A percentile compares a stretch with the other conserved stretches of the same genome.
phyloP scores from a whole-genome alignment of 768 basidiomycete species.

The Mycena filopes region DNA sequence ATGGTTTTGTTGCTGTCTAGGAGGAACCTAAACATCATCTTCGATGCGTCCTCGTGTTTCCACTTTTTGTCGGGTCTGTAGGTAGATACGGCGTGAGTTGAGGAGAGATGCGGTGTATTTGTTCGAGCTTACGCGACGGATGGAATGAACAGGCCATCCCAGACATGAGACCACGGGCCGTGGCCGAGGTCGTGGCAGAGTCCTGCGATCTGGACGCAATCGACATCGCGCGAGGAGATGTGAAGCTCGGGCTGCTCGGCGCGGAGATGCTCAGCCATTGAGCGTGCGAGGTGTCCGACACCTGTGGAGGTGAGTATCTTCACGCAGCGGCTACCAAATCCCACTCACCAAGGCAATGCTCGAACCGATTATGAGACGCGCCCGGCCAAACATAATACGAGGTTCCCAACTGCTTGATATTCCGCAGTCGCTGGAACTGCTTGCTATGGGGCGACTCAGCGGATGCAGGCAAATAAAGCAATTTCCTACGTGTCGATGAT shows the following conservation, averaged over 20 bases:
- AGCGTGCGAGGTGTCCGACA: constrained; percentile 77
- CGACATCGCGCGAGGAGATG: constrained; percentile 77
- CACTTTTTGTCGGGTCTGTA: constrained; percentile 63
- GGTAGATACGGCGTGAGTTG: background rate
- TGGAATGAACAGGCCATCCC: constrained; percentile 81
- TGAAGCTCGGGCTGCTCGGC: constrained; percentile 67
- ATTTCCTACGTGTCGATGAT: constrained; percentile 22
- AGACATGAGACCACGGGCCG: constrained; percentile 89
- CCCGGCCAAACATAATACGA: constrained; percentile 81
- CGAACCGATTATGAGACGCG: constrained; percentile 85
- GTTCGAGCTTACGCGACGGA: constrained; percentile 65
- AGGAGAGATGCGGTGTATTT: background rate
- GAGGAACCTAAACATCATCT: constrained; percentile 84
- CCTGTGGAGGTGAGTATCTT: constrained; percentile 54
- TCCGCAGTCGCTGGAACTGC: constrained; percentile 81
- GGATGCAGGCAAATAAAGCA: background rate
- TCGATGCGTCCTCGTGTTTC: constrained; percentile 83
- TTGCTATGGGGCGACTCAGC: background rate
- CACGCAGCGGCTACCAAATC: no score
- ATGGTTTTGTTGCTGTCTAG: constrained; percentile 65
- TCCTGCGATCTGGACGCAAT: constrained; percentile 83
- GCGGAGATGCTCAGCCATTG: constrained; percentile 68
- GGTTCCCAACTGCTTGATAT: constrained; percentile 84
- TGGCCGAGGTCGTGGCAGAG: constrained; percentile 89
- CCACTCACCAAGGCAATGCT: constrained; percentile 81